These are phyloP conservation scores for Zygosaccharomyces pseudobailii DNA, from an alignment of 1,139 yeast species.

Conservation along the genomic window DNA sequence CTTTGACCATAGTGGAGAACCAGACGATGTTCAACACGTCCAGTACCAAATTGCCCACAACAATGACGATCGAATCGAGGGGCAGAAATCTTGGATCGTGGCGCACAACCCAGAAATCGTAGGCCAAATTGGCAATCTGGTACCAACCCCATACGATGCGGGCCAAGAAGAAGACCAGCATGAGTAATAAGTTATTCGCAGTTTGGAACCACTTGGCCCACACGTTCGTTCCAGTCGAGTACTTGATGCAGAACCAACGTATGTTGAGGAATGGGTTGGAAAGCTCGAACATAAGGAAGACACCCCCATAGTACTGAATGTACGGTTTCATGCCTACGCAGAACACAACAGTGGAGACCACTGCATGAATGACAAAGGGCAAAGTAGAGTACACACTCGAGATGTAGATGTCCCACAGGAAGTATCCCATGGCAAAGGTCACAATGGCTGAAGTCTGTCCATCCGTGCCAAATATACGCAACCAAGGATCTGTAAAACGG, in stretches of 20 bases:
- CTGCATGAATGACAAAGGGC: slow-evolving; percentile 82
- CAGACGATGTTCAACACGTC: slow-evolving; percentile 67
- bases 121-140: slow-evolving; percentile 52
- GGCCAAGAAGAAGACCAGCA: slow-evolving; percentile 66
- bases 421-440: slow-evolving; percentile 76
- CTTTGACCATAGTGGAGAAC: slow-evolving; percentile 78
- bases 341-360: slow-evolving; percentile 76
- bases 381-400: slow-evolving; percentile 55
- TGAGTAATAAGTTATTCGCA: slow-evolving; percentile 65
- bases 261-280: slow-evolving; percentile 91
- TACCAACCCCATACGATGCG: slow-evolving; percentile 88
- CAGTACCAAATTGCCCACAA: slow-evolving; percentile 59
- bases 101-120: slow-evolving; percentile 45
- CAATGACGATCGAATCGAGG: slow-evolving; percentile 46
- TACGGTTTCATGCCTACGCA: slow-evolving; percentile 62
- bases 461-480: slow-evolving; percentile 61
- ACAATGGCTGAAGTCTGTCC: slow-evolving; percentile 72
- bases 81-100: slow-evolving; percentile 42
- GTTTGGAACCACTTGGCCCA: slow-evolving; percentile 38
- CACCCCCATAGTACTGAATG: slow-evolving; percentile 77
- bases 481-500: slow-evolving; percentile 32
- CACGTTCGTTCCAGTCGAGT: slow-evolving; percentile 40
- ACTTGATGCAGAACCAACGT: slow-evolving; percentile 82
- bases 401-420: slow-evolving; percentile 81
- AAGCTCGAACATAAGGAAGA: slow-evolving; percentile 79